A percentile compares a stretch with the other conserved stretches of the same genome.
phyloP scores from a whole-genome alignment of 768 basidiomycete genomes.

The Filobasidium wieringae region DNA sequence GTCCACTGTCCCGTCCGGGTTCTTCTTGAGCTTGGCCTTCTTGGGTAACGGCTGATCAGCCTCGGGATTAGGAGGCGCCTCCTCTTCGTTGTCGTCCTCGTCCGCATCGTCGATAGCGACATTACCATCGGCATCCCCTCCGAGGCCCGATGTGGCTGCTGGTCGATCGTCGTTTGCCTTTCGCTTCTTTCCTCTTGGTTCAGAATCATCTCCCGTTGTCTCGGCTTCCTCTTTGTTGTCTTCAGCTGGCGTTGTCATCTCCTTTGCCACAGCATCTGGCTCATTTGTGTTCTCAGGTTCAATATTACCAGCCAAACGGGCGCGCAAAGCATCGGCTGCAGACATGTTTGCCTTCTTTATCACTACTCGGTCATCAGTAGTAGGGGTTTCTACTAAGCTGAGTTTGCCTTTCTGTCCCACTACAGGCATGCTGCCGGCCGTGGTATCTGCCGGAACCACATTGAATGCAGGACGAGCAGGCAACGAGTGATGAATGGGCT shows the following conservation, averaged over 20 bases:
- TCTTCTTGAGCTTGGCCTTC: constrained; percentile 58
- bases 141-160: constrained; percentile 2
- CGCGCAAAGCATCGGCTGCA: constrained; percentile 76
- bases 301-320: constrained; percentile 13
- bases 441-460: background rate
- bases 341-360: constrained; percentile 94
- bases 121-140: constrained; percentile 10
- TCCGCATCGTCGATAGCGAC: constrained; percentile 42
- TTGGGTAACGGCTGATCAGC: constrained; percentile 39
- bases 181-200: constrained; percentile 15
- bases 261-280: constrained; percentile 5
- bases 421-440: constrained; percentile 15
- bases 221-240: constrained; percentile 18
- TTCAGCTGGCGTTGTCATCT: constrained; percentile 23
- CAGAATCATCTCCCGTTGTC: constrained; percentile 17
- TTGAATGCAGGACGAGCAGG: constrained; percentile 51
- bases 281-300: constrained; percentile 7
- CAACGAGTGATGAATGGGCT: constrained; percentile 47
- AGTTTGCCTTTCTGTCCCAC: constrained; percentile 21
- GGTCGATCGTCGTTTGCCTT: constrained; percentile 7
- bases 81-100: constrained; percentile 28
- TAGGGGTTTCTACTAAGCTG: background rate
- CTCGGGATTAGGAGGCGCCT: constrained; percentile 34
- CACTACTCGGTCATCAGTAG: constrained; percentile 4
- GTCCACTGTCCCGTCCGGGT: constrained; percentile 82